phyloP scores from a whole-genome alignment of 2,329 filamentous ascomycete species.

The Xylaria sp. region DNA sequence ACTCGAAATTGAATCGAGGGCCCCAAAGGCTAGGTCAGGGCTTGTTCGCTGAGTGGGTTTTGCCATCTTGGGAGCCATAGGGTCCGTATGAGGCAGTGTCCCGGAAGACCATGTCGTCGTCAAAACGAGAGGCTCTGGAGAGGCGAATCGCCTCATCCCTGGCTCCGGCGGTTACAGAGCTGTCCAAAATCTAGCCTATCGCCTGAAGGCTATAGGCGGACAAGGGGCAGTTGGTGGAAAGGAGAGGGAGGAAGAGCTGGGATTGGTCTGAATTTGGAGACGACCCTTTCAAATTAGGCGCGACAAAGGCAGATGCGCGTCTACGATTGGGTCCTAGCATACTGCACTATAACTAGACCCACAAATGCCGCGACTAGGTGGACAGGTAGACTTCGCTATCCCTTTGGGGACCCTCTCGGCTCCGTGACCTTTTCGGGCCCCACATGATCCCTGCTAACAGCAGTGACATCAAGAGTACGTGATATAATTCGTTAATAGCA shows the following conservation, averaged over 20 bases:
- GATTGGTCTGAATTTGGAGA: constrained; percentile 38
- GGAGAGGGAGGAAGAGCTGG: constrained; percentile 29
- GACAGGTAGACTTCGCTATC: not conserved
- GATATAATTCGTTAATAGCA: too few relatives aligned
- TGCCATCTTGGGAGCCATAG: constrained; percentile 1
- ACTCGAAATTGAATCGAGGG: constrained; percentile 32
- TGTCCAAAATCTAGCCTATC: constrained; percentile 5
- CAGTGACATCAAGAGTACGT: too few relatives aligned
- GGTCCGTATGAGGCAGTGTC: constrained; percentile 48
- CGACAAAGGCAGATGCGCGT: constrained; percentile 38
- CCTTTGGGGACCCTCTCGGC: too few relatives aligned
- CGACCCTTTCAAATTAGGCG: constrained; percentile 47
- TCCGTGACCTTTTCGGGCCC: too few relatives aligned
- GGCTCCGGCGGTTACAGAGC: constrained; percentile 44
- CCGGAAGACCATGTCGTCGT: constrained; percentile 40
- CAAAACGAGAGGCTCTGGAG: constrained; percentile 50
- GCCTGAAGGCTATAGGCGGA: constrained; percentile 26
- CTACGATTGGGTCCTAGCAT: constrained; percentile 44
- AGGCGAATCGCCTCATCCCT: constrained; percentile 47
- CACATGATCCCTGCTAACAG: too few relatives aligned
- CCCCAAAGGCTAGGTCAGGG: not conserved
- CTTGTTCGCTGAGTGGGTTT: constrained; percentile 1
- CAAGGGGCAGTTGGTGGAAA: constrained; percentile 49
- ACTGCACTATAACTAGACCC: constrained; percentile 20
- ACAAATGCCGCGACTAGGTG: not conserved